Evolutionary conservation across 2,329 filamentous ascomycete species (phyloP), one percentile per base, ranked within the genome.

Genomic region (Aspergillus fructus): DNA sequence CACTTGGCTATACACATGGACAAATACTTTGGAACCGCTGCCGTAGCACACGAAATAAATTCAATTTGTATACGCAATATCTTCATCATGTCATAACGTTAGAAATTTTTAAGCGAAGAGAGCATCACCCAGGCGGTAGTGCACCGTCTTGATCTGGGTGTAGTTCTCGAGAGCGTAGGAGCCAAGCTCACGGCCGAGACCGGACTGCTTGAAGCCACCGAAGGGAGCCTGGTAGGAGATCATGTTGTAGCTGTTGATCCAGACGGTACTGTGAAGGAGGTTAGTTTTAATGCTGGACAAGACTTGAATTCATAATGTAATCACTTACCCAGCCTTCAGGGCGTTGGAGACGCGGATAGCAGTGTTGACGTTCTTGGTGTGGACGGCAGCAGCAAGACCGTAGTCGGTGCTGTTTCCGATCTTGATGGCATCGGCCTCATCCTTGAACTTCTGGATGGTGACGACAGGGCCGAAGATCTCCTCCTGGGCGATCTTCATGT

Each of bases 391-490:
- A 54, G 89, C 90, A 40, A 93, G 83, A 60, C 89, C 89, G 71
- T 90, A 93, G 58, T 82, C 86, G 66, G 84, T 89, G 74, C 84
- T 81, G 80, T 93, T 93, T 58, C 85, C 89, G 41, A 89, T 76
- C 53, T 78, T 77, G 65, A 93, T 81, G 49, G 85, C 89, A 50
- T 91, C 85, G 23, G 84, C 84, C 75, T 90, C 86, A 64, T 83
- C 85, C 81, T 88, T 86, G 78, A 93, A 93, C 64, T 87, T 88
- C 66, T 84, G 82, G 62, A 93, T 83, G 55, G 88, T 83, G 71
- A 89, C 86, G 37, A 92, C 89, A 6, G 90, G 90, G 23, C 89
- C 90, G 72, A 93, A 93, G 59, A 90, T 90, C 73, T 93, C 90
- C 71, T 91, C 88, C 66, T 84, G 83, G 80, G 89, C 87, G 64